Base-by-base conservation (phyloP, 2,329 filamentous ascomycete species). In the Periconia sp. region DNA sequence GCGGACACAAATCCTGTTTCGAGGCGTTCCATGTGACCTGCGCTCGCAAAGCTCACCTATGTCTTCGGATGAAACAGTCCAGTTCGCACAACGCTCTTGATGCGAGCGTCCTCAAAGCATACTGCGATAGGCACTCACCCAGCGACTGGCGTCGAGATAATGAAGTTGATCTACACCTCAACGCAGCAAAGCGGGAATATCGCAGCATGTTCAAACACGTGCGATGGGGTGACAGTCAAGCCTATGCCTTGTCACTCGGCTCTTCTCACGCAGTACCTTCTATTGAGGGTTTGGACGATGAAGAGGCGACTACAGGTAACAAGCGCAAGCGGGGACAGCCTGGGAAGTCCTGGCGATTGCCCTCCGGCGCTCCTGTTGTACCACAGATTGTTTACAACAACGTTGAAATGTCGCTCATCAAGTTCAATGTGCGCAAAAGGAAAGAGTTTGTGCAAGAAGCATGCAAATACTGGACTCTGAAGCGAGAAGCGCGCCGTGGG, bases 1-100 rank as follows among this genome's bases (percentile, higher is more conserved):
- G 94, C 74, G 91, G 92, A 56, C 97, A 97, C 78, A 97, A 97
- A 75, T 91, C 89, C 57, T 99, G 94, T 74, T 99, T 96, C 69
- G 88, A 93, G 68, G 94, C 94, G 9, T 99, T 99, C 72, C 94
- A 99, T 74, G 92, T 97, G 50, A 97, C 94, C 6, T 99, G 94
- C 72, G 94, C 94, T 20, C 85, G 94, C 51, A 86, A 90, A 64
- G 92, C 92, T 45, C 87, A 88, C 58, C 81, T 99, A 0, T 97
- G 91, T 69, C 80, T 99, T 60, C 93, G 93, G 75, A 99, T 99
- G 94, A 99, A 97, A 76, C 92, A 92, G 47, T 90, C 85, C 50
- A 90, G 93, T 58, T 86, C 86, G 13, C 82, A 90, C 31, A 88
- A 89, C 17, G 85, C 92, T 17, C 85, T 93, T 58, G 91, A 94